Evolutionary conservation across 139 green algal species (phyloP).

Genomic region (Raphidocelis subcapitata): DNA sequence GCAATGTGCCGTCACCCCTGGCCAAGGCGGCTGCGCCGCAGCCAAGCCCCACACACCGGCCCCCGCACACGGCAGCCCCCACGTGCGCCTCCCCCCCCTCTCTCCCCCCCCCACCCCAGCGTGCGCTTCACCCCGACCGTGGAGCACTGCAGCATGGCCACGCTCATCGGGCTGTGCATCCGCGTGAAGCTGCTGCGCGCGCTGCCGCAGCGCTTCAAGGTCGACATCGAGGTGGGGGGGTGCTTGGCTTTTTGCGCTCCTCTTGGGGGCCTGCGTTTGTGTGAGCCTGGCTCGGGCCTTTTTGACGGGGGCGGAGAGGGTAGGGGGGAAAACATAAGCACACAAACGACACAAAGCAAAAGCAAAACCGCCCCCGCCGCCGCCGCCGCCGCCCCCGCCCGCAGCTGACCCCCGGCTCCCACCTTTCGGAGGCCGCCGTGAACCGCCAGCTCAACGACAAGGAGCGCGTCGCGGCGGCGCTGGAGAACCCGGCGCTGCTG

Average conservation of each 20-base stretch:
- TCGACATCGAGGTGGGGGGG: conserved; percentile 67
- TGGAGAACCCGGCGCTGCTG: conserved; percentile 95
- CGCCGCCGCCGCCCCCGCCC: background rate
- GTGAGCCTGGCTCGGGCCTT: too few species aligned
- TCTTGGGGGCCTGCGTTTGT: too few species aligned
- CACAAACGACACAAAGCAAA: too few species aligned
- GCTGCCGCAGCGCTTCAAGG: conserved; percentile 91
- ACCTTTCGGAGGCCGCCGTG: conserved; percentile 87
- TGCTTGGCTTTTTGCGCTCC: too few species aligned
- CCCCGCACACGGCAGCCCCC: background rate
- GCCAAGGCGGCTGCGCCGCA: too few species aligned
- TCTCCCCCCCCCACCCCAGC: conserved; percentile 22
- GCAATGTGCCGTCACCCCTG: too few species aligned
- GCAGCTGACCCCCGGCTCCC: conserved; percentile 71
- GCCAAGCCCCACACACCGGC: too few species aligned
- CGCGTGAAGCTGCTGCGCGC: conserved; percentile 86
- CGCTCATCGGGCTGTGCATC: conserved; percentile 96
- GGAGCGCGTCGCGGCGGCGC: conserved; percentile 93
- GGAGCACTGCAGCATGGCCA: conserved; percentile 98
- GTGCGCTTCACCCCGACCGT: conserved; percentile 89
- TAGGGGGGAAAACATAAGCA: too few species aligned
- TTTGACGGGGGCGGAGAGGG: too few species aligned
- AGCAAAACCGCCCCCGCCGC: too few species aligned
- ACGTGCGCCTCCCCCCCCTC: background rate
- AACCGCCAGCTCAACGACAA: conserved; percentile 99